Base-by-base conservation (phyloP, 1,284 basidiomycete genomes). In the Ceratobasidium sp. region DNA sequence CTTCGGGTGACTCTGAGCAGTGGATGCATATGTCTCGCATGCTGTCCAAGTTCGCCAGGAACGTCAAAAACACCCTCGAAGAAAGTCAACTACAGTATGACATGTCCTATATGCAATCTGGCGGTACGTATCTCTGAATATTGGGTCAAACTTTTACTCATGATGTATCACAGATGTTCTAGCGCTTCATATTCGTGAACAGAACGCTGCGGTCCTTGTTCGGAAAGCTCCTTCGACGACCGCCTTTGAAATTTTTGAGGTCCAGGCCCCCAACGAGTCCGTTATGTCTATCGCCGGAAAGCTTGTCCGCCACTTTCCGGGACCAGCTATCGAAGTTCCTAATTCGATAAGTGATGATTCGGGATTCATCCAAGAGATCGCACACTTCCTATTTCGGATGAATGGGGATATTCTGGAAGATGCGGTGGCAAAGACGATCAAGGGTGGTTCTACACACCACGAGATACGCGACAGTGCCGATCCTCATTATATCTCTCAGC, bases 181-280 rank as follows among this genome's bases (percentile, higher is more conserved):
- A n/a, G 81, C 81, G 3, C 79, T 87, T 37, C 81, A 84, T 20
- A 82, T 88, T 26, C 81, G 83, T 20, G 82, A 82, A 0, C 87
- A 88, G 78, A 88, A 88, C 76, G 85, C 87, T 2, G 85, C 82
- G 28, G 71, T 88, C 5, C 81, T 88, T 13, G 64, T 88, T 42
- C 83, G 85, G 39, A 82, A 82, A 61, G 47, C 71, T 17, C 17
- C 63, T 2, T 73, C 78, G 0, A 64, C 78, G 3, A 81, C 83
- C 0, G 80, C 81, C 6, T 84, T 86, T 67, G 86, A 88, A 77
- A 80, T 81, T 20, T 88, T 88, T 76, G 85, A 87, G 77, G 84
- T 84, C 7, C 84, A 85, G 17, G 83, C 85, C 0, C 78, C 82
- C 17, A 80, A 78, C 3, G 78, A 76, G 1, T 78, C 76, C 1